Conservation (phyloP, 352 stramenopile genomes). For the Phytophthora palmivora region DNA sequence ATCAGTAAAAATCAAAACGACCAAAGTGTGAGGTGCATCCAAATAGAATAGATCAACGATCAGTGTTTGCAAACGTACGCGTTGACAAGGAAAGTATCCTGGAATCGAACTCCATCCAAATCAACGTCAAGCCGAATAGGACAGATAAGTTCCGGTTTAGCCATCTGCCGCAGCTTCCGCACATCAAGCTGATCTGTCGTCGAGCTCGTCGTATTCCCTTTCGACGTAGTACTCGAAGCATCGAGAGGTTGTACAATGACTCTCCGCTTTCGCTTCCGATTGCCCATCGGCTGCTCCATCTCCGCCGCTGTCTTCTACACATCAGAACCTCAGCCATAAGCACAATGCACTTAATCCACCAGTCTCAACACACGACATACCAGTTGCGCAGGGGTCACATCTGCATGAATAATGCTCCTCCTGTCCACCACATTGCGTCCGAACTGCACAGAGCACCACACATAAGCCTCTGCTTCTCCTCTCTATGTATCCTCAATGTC, state of each 20-base stretch:
- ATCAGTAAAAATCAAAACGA: background rate
- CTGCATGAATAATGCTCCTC: slow-evolving; percentile 48
- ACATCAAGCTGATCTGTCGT: slow-evolving; percentile 28
- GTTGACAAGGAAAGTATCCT: slow-evolving; percentile 81
- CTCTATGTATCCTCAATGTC: background rate
- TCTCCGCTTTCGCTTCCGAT: slow-evolving; percentile 73
- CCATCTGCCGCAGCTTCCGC: slow-evolving; percentile 15
- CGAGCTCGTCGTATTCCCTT: slow-evolving; percentile 8
- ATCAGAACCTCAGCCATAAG: background rate
- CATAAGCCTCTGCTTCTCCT: slow-evolving; percentile 5
- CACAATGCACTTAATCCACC: background rate
- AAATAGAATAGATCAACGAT: background rate
- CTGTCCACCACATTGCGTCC: slow-evolving; percentile 40
- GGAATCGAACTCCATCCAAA: slow-evolving; percentile 73
- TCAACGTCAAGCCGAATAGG: slow-evolving; percentile 84
- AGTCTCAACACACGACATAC: slow-evolving; percentile 20
- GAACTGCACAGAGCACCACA: slow-evolving; percentile 43
- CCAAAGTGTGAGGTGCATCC: slow-evolving; percentile 4
- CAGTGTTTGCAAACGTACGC: slow-evolving; percentile 42
- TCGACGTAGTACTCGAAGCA: slow-evolving; percentile 5
- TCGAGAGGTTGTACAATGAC: slow-evolving; percentile 54
- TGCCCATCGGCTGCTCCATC: slow-evolving; percentile 16
- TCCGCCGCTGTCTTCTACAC: slow-evolving; percentile 33
- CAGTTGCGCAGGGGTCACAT: slow-evolving; percentile 42
- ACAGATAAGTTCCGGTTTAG: slow-evolving; percentile 59